A percentile compares a stretch with the other conserved stretches of the same genome.
phyloP scores from a whole-genome alignment of 2,329 filamentous ascomycete genomes.

The Cladosporium oxysporum region DNA sequence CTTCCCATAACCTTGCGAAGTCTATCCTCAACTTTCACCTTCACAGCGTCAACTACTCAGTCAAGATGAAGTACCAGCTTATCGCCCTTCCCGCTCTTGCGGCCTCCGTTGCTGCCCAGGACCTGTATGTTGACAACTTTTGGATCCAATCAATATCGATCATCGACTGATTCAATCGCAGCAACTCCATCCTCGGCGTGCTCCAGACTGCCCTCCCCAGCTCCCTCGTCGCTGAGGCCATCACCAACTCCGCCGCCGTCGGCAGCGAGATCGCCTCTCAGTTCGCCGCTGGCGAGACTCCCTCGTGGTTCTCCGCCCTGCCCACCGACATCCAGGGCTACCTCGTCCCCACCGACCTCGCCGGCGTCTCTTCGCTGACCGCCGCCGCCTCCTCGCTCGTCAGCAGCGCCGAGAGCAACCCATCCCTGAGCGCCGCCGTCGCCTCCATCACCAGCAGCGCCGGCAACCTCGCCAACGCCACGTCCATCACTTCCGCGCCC shows the following conservation, averaged over 20 bases:
- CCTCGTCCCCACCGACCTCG: slow-evolving; percentile 36
- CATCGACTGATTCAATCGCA: slow-evolving; percentile 22
- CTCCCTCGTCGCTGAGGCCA: slow-evolving; percentile 42
- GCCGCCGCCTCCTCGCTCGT: slow-evolving; percentile 25
- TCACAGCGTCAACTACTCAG: slow-evolving; percentile 6
- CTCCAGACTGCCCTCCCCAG: slow-evolving; percentile 49
- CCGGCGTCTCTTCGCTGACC: slow-evolving; percentile 24
- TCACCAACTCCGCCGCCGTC: slow-evolving; percentile 46
- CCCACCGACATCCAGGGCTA: slow-evolving; percentile 48
- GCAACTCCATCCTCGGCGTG: slow-evolving; percentile 43
- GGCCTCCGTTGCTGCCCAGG: slow-evolving; percentile 29
- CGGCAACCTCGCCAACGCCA: slow-evolving; percentile 15
- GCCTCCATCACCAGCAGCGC: slow-evolving; percentile 21
- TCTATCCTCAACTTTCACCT: neutral
- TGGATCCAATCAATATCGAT: neutral
- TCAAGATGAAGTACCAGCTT: slow-evolving; percentile 34
- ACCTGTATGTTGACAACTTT: slow-evolving; percentile 6
- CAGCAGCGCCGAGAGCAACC: slow-evolving; percentile 14
- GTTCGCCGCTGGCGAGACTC: slow-evolving; percentile 45
- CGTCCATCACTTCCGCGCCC: slow-evolving; percentile 14
- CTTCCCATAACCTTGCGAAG: neutral
- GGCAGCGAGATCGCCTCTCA: slow-evolving; percentile 45
- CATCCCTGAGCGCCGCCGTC: slow-evolving; percentile 26
- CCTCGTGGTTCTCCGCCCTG: slow-evolving; percentile 48
- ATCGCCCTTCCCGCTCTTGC: slow-evolving; percentile 31